These are phyloP conservation scores for Citrullus colocynthis DNA, from an alignment of 306 rosid genomes.

Conservation along the genomic window DNA sequence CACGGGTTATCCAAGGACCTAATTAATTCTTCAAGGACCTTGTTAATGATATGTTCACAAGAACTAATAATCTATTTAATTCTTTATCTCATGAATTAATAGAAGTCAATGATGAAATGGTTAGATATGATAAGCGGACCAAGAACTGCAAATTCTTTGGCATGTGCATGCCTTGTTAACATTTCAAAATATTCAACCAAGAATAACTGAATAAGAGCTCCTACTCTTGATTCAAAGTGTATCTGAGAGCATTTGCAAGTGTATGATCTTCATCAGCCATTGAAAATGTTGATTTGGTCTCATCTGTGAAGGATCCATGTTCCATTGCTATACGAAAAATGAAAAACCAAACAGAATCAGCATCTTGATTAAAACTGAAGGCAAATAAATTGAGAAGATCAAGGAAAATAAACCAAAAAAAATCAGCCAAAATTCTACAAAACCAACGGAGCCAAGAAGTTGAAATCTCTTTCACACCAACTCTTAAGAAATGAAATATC, in stretches of 20 bases:
- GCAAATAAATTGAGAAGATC: background rate
- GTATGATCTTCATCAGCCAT: constrained; percentile 66
- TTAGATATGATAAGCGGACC: background rate
- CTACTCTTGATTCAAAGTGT: constrained; percentile 67
- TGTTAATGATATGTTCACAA: too few species aligned
- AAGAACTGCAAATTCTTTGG: background rate
- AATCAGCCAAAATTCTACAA: background rate
- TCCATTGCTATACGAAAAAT: constrained; percentile 30
- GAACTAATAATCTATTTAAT: background rate
- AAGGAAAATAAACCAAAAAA: background rate
- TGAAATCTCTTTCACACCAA: background rate
- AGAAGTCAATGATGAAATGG: background rate
- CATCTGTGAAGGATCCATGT: constrained; percentile 44
- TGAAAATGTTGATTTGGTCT: constrained; percentile 53
- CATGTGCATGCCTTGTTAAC: background rate
- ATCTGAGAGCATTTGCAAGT: constrained; percentile 53
- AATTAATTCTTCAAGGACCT: background rate
- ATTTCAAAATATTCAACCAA: background rate
- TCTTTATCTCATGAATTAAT: background rate
- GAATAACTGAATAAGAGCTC: constrained; percentile 9
- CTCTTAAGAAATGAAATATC: background rate
- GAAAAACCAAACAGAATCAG: background rate
- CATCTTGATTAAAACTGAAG: background rate
- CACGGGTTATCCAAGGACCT: background rate
- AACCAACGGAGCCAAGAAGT: background rate